Evolutionary conservation across 2,329 filamentous ascomycete genomes (phyloP).

Genomic region (Tolypocladium tundrense): DNA sequence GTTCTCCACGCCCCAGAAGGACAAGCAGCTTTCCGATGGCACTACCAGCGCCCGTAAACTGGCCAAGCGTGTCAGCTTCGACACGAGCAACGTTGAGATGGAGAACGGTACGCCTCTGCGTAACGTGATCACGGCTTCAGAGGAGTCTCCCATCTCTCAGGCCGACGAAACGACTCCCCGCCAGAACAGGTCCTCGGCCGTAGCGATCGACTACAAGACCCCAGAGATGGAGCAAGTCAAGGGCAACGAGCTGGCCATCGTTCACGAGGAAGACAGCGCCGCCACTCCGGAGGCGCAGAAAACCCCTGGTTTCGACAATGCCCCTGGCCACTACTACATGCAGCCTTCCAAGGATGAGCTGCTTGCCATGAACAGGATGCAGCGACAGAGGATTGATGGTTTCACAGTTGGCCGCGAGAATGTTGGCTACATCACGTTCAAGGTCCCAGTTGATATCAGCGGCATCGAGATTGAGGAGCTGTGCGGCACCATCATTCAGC

Average conservation of each 20-base stretch:
- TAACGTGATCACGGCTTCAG: constrained; percentile 22
- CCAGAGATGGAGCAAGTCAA: constrained; percentile 63
- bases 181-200: constrained; percentile 41
- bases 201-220: constrained; percentile 22
- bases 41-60: constrained; percentile 41
- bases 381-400: constrained; percentile 62
- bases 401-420: constrained; percentile 77
- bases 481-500: constrained; percentile 62
- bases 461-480: constrained; percentile 72
- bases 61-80: constrained; percentile 88
- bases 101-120: constrained; percentile 24
- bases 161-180: constrained; percentile 28
- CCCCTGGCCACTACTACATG: constrained; percentile 80
- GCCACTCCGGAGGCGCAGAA: constrained; percentile 17
- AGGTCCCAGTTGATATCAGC: constrained; percentile 72
- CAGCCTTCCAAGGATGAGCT: constrained; percentile 66
- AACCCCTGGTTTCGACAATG: constrained; percentile 26
- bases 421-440: constrained; percentile 74
- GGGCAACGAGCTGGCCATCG: constrained; percentile 67
- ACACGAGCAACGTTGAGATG: constrained; percentile 44
- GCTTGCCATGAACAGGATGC: constrained; percentile 65
- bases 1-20: constrained; percentile 50
- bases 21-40: constrained; percentile 30
- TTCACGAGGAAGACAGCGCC: constrained; percentile 56
- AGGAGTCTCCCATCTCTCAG: constrained; percentile 17